Evolutionary conservation across 441 rosid genomes (phyloP), one percentile per base, ranked within the genome.

Genomic region (Populus hybrid): DNA sequence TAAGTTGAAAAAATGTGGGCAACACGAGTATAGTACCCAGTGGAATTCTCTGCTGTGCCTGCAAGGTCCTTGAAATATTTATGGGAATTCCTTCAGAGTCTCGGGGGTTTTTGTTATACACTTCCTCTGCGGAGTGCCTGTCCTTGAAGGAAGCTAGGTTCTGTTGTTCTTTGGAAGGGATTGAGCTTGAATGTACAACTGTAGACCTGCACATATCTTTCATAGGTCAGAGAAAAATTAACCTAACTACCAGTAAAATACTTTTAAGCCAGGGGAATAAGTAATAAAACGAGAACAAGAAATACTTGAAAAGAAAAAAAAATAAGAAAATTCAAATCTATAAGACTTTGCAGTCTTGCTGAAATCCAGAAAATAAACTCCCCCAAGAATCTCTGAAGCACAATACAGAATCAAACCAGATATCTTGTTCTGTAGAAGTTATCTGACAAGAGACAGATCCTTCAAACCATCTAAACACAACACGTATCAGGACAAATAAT

Each of bases 141-240:
- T 88, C 89, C 79, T 76, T 83, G 40, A 66, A 77, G 75, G 81
- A 82, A 42, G 74, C 67, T 35, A 80, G 28, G 64, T 67, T 88
- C 14, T 82, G 88, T 67, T 80, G 92, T 77, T 86, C 93, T 77
- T 83, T 89, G 46, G 86, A 80, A 65, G 83, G 86, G 69, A 84
- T 63, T 34, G 87, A 40, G 67, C 82, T 91, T 67, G 99, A 88
- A 83, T 90, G 96, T 71, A 95, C 88, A 78, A 92, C 81, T 34
- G 98, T 90, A 76, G 99, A 92, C 86, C 99, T 93, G 90, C 82
- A 85, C 80, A 40, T 46, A n/a, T 10, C 16, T 26, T 40, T 67
- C 46, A 23, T 10, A 23, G 28, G 10, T 63, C 66, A 63, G 66
- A 23, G 66, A 23, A 23, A 9, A 23, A 10, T 23, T 23, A 21